These are phyloP conservation scores for Elsinoe necatrix DNA, from an alignment of 2,329 filamentous ascomycete species.

Conservation along the genomic window DNA sequence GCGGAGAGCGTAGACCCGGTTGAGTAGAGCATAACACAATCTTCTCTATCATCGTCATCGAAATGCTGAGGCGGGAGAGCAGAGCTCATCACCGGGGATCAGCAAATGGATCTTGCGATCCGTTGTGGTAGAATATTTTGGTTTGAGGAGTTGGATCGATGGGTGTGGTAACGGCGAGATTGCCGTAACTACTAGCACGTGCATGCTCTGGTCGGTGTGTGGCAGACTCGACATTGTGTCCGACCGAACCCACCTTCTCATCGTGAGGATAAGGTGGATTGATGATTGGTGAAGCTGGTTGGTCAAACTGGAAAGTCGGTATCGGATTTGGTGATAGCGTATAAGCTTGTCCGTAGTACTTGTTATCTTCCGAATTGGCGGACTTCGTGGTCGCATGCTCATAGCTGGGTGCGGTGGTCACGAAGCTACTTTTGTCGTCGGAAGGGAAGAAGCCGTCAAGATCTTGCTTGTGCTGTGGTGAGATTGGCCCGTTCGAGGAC, in stretches of 20 bases:
- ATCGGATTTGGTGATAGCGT: conserved; percentile 38
- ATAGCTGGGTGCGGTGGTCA: conserved; percentile 31
- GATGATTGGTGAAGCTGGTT: conserved; percentile 25
- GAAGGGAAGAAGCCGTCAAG: conserved; percentile 19
- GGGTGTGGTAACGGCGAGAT: conserved; percentile 37
- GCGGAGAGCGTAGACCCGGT: conserved; percentile 12
- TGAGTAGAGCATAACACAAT: conserved; percentile 15
- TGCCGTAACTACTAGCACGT: conserved; percentile 38
- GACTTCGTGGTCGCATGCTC: conserved; percentile 28
- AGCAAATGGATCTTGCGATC: conserved; percentile 33
- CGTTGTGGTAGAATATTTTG: conserved; percentile 25
- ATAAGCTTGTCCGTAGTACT: conserved; percentile 37
- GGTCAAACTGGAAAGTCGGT: conserved; percentile 32
- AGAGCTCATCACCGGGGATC: conserved; percentile 33
- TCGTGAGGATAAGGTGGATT: conserved; percentile 24
- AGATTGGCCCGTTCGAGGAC: conserved; percentile 16
- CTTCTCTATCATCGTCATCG: conserved; percentile 7
- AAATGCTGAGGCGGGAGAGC: conserved; percentile 23
- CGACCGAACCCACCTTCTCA: conserved; percentile 39
- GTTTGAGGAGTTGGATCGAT: conserved; percentile 29
- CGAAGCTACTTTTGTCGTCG: conserved; percentile 7
- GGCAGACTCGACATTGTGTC: conserved; percentile 35
- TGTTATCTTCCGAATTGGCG: conserved; percentile 37
- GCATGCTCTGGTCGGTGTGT: conserved; percentile 36
- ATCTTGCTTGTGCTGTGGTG: conserved; percentile 20